These are phyloP conservation scores for Vitis hybrid DNA, from an alignment of 177 flowering plant species.

Conservation along the genomic window DNA sequence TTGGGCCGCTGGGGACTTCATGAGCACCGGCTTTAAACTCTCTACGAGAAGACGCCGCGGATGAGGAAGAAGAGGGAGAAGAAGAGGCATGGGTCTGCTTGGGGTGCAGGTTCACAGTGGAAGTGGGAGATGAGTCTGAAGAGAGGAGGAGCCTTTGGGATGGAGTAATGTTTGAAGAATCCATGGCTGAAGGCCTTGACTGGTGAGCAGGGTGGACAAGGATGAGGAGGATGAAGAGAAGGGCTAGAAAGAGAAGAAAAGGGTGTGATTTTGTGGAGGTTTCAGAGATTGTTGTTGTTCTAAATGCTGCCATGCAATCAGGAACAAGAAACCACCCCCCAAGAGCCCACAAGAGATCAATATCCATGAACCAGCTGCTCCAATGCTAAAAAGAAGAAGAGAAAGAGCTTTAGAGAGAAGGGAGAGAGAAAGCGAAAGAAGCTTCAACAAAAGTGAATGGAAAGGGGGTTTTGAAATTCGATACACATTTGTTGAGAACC, in stretches of 20 bases:
- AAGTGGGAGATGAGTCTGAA: slow-evolving; percentile 14
- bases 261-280: slow-evolving; percentile 21
- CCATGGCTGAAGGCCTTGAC: slow-evolving; percentile 21
- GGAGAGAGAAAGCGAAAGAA: slow-evolving; percentile 24
- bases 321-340: slow-evolving; percentile 69
- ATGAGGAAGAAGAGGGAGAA: background rate
- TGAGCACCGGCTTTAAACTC: slow-evolving; percentile 56
- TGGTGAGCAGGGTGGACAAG: slow-evolving; percentile 30
- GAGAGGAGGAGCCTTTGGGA: slow-evolving; percentile 23
- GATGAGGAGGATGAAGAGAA: slow-evolving; percentile 43
- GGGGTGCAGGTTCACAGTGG: slow-evolving; percentile 37
- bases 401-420: slow-evolving; percentile 1
- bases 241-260: slow-evolving; percentile 29
- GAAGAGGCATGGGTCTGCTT: slow-evolving; percentile 20
- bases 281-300: slow-evolving; percentile 21
- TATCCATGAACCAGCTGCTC: slow-evolving; percentile 78
- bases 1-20: slow-evolving; percentile 93
- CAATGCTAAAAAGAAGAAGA: slow-evolving; percentile 22
- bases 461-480: slow-evolving; percentile 48
- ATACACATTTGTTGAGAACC: slow-evolving; percentile 38
- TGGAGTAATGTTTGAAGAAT: slow-evolving; percentile 23
- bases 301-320: slow-evolving; percentile 67
- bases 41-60: background rate
- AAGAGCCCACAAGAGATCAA: slow-evolving; percentile 70
- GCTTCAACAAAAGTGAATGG: slow-evolving; percentile 35